Evolutionary conservation across 2,329 filamentous ascomycete genomes (phyloP), one percentile per base, ranked within the genome.

Genomic region (Trichoderma breve): DNA sequence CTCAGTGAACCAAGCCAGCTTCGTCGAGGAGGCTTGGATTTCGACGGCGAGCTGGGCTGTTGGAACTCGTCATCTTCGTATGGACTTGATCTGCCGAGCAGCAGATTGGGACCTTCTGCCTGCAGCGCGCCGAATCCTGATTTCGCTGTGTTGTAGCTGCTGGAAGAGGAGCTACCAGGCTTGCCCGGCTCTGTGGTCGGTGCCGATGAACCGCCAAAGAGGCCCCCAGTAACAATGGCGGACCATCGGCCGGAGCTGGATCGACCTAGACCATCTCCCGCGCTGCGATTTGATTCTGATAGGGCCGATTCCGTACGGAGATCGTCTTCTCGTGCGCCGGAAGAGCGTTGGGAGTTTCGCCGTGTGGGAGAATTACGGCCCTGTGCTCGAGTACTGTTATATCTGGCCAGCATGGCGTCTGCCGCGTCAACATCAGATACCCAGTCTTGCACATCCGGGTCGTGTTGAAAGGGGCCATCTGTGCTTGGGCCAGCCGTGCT

Each of bases 1-100:
- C 88, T 86, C 24, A 94, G 80, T 62, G 89, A 92, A 26, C 91
- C 91, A 12, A 94, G 83, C 90, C 91, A 93, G 28, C 87, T 87
- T n/a, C 86, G 82, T 4, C 85, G 81, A 55, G 85, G 81, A 53
- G 85, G 82, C 77, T 89, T 90, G 14, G 77, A 82, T 82, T 90
- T 86, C 78, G 88, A 88, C 24, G 90, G 85, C 66, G 87, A 88
- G 0, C 87, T 84, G 2, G 86, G 83, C n/a, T n/a, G n/a, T n/a
- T n/a, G n/a, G n/a, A 78, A 79, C 24, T 81, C 78, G 6, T 82
- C 79, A 11, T 84, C 81, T 7, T 82, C 77, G 6, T 76, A 75
- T 24, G 75, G 73, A 51, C 70, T 73, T 14, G 71, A 74, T 26
- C 77, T 73, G 21, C 79, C 78, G 47, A 86, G 76, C 4, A 89